A percentile compares a stretch with the other conserved stretches of the same genome.
These are phyloP conservation scores for Hansenula anomala DNA, from an alignment of 1,139 yeast species.

Conservation along the genomic window DNA sequence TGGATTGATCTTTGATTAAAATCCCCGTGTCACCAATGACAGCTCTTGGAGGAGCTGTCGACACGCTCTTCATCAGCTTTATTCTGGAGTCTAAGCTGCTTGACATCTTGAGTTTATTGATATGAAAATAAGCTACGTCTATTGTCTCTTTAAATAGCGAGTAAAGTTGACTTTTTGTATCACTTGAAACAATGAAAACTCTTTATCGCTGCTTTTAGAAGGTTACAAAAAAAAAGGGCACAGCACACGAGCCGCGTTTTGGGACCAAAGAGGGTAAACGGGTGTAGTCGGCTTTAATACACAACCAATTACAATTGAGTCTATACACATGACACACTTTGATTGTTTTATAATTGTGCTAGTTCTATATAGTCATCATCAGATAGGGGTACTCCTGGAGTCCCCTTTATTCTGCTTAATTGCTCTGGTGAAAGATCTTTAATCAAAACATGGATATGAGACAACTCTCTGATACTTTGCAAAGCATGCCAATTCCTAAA, in stretches of 20 bases:
- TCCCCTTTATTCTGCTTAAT: neutral
- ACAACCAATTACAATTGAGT: too few species aligned
- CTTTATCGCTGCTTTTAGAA: too few species aligned
- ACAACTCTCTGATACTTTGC: slow-evolving; percentile 42
- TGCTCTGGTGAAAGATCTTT: neutral
- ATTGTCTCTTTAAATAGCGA: too few species aligned
- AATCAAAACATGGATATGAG: slow-evolving; percentile 40
- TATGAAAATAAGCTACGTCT: too few species aligned
- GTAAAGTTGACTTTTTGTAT: too few species aligned
- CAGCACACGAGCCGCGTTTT: too few species aligned
- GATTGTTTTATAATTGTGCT: too few species aligned
- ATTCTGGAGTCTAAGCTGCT: neutral
- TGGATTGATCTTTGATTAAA: slow-evolving; percentile 10
- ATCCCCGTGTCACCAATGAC: slow-evolving; percentile 14
- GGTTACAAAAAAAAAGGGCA: too few species aligned
- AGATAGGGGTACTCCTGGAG: neutral
- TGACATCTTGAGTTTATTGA: slow-evolving; percentile 26
- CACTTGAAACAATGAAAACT: too few species aligned
- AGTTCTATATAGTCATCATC: neutral
- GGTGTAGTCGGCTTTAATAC: too few species aligned
- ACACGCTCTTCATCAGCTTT: neutral
- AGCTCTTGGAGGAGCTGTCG: slow-evolving; percentile 6
- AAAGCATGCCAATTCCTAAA: slow-evolving; percentile 54
- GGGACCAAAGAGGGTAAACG: too few species aligned
- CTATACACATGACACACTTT: too few species aligned